Percentiles rank a stretch among this genome's conserved stretches.
Evolutionary conservation across 805 yeast genomes (phyloP).

Genomic region (Wickerhamomyces sydowiorum): DNA sequence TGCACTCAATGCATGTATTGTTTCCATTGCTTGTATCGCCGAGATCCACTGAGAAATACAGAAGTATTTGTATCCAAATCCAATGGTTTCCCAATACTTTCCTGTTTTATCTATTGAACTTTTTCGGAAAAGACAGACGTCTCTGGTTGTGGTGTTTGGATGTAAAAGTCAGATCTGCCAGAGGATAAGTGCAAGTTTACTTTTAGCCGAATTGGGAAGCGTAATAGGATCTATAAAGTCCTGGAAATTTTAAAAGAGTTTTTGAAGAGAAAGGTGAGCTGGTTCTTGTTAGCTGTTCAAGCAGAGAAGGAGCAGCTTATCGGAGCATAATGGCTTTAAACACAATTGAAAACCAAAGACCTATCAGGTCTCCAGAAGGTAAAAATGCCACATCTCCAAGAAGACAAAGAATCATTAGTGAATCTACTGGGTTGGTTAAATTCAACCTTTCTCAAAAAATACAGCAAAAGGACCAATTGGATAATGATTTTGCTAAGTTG

Average conservation of each 20-base stretch:
- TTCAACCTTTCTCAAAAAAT: conserved; percentile 22
- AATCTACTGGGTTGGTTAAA: conserved; percentile 45
- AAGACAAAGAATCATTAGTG: conserved; percentile 39
- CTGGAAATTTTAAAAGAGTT: background rate
- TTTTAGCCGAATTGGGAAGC: conserved; percentile 5
- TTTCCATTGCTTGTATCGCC: too few species aligned
- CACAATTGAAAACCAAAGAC: conserved; percentile 2
- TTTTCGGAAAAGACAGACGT: too few species aligned
- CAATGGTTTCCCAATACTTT: too few species aligned
- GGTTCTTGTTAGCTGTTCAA: too few species aligned
- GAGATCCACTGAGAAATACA: too few species aligned
- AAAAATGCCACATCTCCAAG: conserved; percentile 1
- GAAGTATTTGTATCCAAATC: too few species aligned
- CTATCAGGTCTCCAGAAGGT: background rate
- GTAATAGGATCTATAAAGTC: background rate
- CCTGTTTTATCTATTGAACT: too few species aligned
- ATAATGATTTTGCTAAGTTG: conserved; percentile 1
- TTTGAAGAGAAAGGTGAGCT: background rate
- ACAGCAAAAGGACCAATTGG: conserved; percentile 1
- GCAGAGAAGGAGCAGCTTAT: background rate
- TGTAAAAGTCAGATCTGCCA: background rate
- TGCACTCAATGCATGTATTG: background rate
- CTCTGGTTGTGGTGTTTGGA: background rate
- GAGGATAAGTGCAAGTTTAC: conserved; percentile 3
- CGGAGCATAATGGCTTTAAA: background rate